phyloP scores from a whole-genome alignment of 345 rosid genomes.

The Syzygium jambos region DNA sequence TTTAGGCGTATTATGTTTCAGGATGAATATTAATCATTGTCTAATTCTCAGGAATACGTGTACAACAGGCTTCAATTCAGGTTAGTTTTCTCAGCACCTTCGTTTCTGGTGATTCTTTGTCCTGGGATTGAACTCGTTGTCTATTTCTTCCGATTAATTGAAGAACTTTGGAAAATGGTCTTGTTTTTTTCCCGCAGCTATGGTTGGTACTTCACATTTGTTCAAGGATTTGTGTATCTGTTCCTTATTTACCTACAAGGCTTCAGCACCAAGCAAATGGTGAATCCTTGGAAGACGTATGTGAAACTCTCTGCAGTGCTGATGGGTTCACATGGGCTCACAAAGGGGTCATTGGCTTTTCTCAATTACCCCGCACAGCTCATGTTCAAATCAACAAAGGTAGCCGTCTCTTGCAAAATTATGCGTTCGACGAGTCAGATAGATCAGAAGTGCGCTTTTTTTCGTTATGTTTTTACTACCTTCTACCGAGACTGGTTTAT shows the following conservation, averaged over 20 bases:
- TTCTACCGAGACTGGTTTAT: background rate
- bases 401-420: conserved; percentile 1
- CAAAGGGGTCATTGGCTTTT: conserved; percentile 92
- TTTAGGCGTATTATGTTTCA: background rate
- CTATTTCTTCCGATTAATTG: background rate
- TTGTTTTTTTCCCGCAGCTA: conserved; percentile 36
- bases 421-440: background rate
- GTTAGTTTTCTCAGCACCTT: conserved; percentile 11
- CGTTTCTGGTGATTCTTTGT: background rate
- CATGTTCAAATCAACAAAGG: conserved; percentile 99
- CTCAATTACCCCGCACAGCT: conserved; percentile 93
- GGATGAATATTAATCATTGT: background rate
- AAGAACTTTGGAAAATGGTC: background rate
- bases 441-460: background rate
- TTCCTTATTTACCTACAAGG: conserved; percentile 83
- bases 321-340: conserved; percentile 95
- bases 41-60: conserved; percentile 69
- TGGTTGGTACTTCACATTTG: conserved; percentile 97
- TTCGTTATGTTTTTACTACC: background rate
- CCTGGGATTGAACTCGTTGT: background rate
- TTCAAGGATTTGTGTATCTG: conserved; percentile 96
- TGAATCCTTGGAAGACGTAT: conserved; percentile 94
- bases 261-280: conserved; percentile 79
- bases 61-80: conserved; percentile 90
- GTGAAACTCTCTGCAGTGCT: conserved; percentile 93